Evolutionary conservation across 352 stramenopile species (phyloP), one percentile per base, ranked within the genome.

Genomic region (Phytophthora sp.): DNA sequence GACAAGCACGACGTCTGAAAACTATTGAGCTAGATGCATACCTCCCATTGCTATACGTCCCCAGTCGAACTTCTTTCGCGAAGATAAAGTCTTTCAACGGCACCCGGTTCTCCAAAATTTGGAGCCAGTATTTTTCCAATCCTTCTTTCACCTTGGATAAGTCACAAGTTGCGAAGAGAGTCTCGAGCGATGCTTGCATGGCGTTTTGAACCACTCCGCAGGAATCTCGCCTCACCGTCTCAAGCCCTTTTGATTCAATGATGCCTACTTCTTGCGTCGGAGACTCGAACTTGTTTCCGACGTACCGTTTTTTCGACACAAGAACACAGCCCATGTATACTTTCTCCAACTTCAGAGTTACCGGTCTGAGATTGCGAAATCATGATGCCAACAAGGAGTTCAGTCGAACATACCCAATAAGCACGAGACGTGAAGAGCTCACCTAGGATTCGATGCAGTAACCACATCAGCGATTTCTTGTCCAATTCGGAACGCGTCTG

Each of bases 241-340:
- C 96, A 20, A 99, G 80, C 6, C 96, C 96, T 77, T 99, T 98
- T 13, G 84, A 84, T 48, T 98, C 91, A 13, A 98, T 60, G 4
- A 75, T 70, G 6, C 82, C 82, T 3, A 73, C 49, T 21, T 68
- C 30, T 65, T 94, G 77, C 2, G 39, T 68, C 23, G 68, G 53
- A 32, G 66, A 72, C 54, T 98, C 92, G 61, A 88, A 97, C 31
- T 92, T 96, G 61, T 82, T 74, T 2, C 94, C 92, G 13, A 94
- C 88, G 51, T 99, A 99, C 5, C 94, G 85, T 69, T 99, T 99
- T 69, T 99, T 99, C n/a, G 90, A 97, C 4, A 97, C 89, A 1
- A 98, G 72, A 20, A 98, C 75, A 42, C 79, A 97, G 1, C 90
- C 89, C 62, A 95, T 87, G 68, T 98, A 98, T 18, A 99, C 90